phyloP scores from a whole-genome alignment of 495 filamentous ascomycete species.

The Hypomontagnella monticulosa region DNA sequence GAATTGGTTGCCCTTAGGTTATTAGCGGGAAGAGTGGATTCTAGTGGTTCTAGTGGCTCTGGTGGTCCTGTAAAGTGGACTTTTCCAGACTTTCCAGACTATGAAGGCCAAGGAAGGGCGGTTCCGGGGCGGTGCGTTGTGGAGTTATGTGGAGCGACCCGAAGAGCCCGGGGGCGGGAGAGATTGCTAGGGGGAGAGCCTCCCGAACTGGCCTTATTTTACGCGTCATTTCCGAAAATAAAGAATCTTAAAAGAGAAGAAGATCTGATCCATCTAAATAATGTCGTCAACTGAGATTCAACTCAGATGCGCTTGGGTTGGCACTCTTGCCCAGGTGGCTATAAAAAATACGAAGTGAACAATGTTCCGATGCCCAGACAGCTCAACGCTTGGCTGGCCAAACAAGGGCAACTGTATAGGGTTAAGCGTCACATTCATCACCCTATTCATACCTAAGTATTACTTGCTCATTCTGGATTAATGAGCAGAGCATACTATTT shows the following conservation, averaged over 20 bases:
- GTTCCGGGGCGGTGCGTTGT: constrained; percentile 41
- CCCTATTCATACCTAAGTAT: too few relatives aligned
- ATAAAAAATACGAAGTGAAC: constrained; percentile 7
- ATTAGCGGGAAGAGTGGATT: constrained; percentile 39
- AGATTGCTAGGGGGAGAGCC: constrained; percentile 32
- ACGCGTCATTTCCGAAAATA: constrained; percentile 40
- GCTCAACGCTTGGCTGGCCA: not conserved
- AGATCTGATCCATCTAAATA: constrained; percentile 22
- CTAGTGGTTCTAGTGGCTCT: not conserved
- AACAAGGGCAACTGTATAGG: not conserved
- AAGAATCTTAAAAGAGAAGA: constrained; percentile 11
- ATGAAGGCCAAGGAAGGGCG: constrained; percentile 26
- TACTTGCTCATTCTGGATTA: too few relatives aligned
- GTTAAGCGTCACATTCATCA: too few relatives aligned
- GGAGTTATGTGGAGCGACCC: constrained; percentile 32
- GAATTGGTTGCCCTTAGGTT: constrained; percentile 33
- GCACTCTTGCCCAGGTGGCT: not conserved
- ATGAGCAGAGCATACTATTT: too few relatives aligned
- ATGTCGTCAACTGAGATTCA: constrained; percentile 9
- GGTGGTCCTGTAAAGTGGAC: constrained; percentile 11
- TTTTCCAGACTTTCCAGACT: constrained; percentile 6
- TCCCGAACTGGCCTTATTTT: constrained; percentile 31
- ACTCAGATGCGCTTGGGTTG: not conserved
- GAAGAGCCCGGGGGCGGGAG: constrained; percentile 35
- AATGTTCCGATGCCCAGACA: not conserved